phyloP scores from a whole-genome alignment of 1,284 basidiomycete genomes.

The Sporisorium iseilematis-ciliati region DNA sequence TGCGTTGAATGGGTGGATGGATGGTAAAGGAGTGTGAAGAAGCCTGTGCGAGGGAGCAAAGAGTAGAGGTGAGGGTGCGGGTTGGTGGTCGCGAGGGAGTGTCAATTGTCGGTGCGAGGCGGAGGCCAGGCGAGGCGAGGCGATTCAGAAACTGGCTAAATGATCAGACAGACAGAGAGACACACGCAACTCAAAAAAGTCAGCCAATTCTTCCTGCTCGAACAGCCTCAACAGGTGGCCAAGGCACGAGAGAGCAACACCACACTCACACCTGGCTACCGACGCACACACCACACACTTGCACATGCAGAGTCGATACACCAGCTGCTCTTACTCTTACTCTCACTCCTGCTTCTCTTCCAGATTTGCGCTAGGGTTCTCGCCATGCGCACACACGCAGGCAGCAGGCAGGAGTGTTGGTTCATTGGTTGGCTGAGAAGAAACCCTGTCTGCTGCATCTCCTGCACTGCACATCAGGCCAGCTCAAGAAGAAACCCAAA shows the following conservation, averaged over 20 bases:
- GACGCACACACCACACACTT: not conserved
- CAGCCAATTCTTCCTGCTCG: not conserved
- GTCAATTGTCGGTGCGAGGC: not conserved
- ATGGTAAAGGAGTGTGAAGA: constrained; percentile 27
- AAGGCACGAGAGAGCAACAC: constrained; percentile 7
- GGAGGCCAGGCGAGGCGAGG: no score
- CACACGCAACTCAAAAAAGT: not conserved
- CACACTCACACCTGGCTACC: not conserved
- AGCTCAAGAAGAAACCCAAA: constrained; percentile 9
- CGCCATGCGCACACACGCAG: constrained; percentile 10
- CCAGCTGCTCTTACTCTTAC: not conserved
- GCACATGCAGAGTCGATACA: constrained; percentile 1
- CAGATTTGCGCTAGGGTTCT: no score
- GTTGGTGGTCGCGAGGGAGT: constrained; percentile 9
- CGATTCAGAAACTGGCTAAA: no score
- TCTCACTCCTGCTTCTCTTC: no score
- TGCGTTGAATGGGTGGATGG: constrained; percentile 8
- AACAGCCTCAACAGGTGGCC: not conserved
- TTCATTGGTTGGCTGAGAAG: constrained; percentile 2
- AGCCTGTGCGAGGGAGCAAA: constrained; percentile 33
- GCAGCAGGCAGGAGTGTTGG: not conserved
- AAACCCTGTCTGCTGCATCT: not conserved
- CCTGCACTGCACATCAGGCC: constrained; percentile 1
- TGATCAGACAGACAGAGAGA: no score
- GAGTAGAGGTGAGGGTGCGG: not conserved